These are phyloP conservation scores for Apiotrichum veenhuisii DNA, from an alignment of 1,284 basidiomycete genomes.

Conservation along the genomic window DNA sequence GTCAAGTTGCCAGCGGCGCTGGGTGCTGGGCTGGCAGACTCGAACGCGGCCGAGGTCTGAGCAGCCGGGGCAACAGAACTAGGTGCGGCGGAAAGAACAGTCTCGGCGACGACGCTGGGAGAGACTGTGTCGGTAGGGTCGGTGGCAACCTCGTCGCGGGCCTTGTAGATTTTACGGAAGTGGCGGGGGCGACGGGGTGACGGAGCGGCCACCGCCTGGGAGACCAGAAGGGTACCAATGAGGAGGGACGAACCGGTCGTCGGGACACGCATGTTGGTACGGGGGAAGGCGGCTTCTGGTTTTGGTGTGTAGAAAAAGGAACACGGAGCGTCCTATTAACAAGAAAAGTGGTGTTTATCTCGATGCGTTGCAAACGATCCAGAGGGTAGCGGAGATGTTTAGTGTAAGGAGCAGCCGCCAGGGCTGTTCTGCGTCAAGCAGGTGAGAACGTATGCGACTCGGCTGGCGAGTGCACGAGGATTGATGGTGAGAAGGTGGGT, in stretches of 20 bases:
- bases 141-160: conserved; percentile 5
- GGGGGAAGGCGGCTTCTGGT: background rate
- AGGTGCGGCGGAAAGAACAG: conserved; percentile 1
- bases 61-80: background rate
- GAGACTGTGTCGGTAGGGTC: background rate
- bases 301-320: background rate
- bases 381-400: background rate
- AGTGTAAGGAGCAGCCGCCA: conserved; percentile 20
- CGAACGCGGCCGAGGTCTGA: conserved; percentile 2
- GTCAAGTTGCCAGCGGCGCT: conserved; percentile 3
- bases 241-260: conserved; percentile 25
- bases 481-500: conserved; percentile 1
- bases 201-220: conserved; percentile 29
- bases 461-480: conserved; percentile 18
- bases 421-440: conserved; percentile 34
- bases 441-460: conserved; percentile 14
- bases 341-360: conserved; percentile 12
- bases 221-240: conserved; percentile 35
- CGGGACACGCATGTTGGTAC: conserved; percentile 18
- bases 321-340: background rate
- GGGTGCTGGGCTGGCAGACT: conserved; percentile 5
- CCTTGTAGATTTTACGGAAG: conserved; percentile 25
- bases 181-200: conserved; percentile 21
- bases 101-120: background rate
- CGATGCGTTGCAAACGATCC: conserved; percentile 11